phyloP scores from a whole-genome alignment of 441 rosid species.

The Gossypium schwendimanii region DNA sequence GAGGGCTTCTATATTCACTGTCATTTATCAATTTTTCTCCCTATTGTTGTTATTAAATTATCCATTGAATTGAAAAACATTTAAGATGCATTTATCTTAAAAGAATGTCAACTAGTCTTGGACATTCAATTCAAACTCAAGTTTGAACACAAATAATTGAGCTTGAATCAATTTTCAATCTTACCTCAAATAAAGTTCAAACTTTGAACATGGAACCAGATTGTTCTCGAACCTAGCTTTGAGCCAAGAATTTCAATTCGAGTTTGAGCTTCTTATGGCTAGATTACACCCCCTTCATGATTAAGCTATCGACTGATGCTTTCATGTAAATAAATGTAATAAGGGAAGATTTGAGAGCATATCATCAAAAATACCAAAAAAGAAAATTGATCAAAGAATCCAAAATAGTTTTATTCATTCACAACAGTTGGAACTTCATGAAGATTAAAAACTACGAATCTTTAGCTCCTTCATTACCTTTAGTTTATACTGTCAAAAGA shows the following conservation, averaged over 20 bases:
- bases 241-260: not conserved
- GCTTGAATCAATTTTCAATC: too few relatives aligned
- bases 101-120: not conserved
- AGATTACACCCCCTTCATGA: not conserved
- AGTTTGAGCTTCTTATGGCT: not conserved
- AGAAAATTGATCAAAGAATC: not conserved
- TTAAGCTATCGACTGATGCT: not conserved
- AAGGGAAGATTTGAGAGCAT: not conserved
- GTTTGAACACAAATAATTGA: too few relatives aligned
- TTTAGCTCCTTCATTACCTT: conserved; percentile 23
- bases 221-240: not conserved
- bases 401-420: not conserved
- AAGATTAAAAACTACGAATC: conserved; percentile 22
- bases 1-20: not conserved
- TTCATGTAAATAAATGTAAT: not conserved
- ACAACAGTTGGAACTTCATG: not conserved
- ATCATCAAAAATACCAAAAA: not conserved
- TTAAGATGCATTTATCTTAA: not conserved
- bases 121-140: too few relatives aligned
- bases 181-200: not conserved
- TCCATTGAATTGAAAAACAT: not conserved
- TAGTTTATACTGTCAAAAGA: conserved; percentile 24
- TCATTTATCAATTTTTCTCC: not conserved
- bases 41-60: not conserved
- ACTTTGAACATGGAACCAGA: not conserved